A percentile compares a stretch with the other conserved stretches of the same genome.
phyloP scores from a whole-genome alignment of 2,329 filamentous ascomycete genomes.

The Cordyceps militaris region DNA sequence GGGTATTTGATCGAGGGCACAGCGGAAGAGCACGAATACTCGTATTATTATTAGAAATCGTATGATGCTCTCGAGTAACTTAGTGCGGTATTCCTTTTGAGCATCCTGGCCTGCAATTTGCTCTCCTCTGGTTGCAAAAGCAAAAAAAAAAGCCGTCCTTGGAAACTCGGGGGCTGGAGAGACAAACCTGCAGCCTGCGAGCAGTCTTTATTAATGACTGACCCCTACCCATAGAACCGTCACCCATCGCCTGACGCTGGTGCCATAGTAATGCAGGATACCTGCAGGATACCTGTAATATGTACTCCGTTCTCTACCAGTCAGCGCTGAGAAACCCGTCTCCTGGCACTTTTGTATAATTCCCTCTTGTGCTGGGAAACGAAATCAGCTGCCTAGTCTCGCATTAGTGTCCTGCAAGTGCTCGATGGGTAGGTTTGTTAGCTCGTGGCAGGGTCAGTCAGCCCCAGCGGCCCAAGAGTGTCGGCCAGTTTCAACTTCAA shows the following conservation, averaged over 20 bases:
- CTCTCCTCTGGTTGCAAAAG: too few relatives aligned
- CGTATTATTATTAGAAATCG: too few relatives aligned
- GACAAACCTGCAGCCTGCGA: too few relatives aligned
- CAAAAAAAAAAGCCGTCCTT: too few relatives aligned
- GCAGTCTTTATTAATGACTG: not conserved
- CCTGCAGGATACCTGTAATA: not conserved
- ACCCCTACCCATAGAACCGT: not conserved
- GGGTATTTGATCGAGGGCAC: too few relatives aligned
- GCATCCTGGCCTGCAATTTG: too few relatives aligned
- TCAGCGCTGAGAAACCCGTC: not conserved
- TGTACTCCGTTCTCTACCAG: not conserved
- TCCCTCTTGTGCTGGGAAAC: not conserved
- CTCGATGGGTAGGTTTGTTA: not conserved
- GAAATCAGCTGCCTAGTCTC: slow-evolving; percentile 2
- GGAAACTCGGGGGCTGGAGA: not conserved
- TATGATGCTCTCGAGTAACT: too few relatives aligned
- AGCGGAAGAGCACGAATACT: too few relatives aligned
- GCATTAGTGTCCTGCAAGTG: slow-evolving; percentile 10
- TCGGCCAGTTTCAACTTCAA: not conserved
- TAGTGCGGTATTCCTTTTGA: too few relatives aligned
- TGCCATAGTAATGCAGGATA: not conserved
- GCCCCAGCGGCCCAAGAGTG: not conserved
- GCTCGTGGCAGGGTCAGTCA: not conserved
- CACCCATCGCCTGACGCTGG: not conserved
- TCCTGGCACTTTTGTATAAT: not conserved